Percentiles rank a stretch among this genome's conserved stretches.
Conservation (phyloP, 2,329 filamentous ascomycete genomes). For the Pseudogymnoascus sp. region DNA sequence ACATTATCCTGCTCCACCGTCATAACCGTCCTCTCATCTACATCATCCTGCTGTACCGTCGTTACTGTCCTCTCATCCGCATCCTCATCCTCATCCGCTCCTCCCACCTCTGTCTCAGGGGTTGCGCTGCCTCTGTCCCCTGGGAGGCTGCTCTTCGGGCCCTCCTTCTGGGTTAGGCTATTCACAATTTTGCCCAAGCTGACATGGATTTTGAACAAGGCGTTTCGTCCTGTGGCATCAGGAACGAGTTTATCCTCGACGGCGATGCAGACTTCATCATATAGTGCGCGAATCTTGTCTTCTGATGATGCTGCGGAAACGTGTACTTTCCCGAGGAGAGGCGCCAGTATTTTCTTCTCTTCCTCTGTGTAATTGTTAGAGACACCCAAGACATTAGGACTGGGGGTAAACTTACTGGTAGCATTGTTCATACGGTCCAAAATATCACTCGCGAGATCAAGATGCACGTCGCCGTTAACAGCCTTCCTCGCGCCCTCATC, state of each 20-base stretch:
- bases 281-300: slow-evolving; percentile 47
- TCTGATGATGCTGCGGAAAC: slow-evolving; percentile 59
- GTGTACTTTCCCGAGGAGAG: slow-evolving; percentile 74
- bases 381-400: no score
- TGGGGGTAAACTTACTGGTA: slow-evolving; percentile 46
- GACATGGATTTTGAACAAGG: slow-evolving; percentile 60
- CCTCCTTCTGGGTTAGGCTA: slow-evolving; percentile 18
- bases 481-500: slow-evolving; percentile 51
- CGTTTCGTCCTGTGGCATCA: slow-evolving; percentile 54
- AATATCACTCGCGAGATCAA: slow-evolving; percentile 68
- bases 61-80: slow-evolving; percentile 37
- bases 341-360: slow-evolving; percentile 73
- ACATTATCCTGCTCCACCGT: slow-evolving; percentile 10
- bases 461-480: slow-evolving; percentile 69
- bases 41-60: slow-evolving; percentile 32
- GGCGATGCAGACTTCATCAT: slow-evolving; percentile 49
- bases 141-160: slow-evolving; percentile 28
- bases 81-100: slow-evolving; percentile 30
- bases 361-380: slow-evolving; percentile 43
- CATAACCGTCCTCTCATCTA: slow-evolving; percentile 12
- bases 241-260: slow-evolving; percentile 53
- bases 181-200: slow-evolving; percentile 60
- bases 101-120: slow-evolving; percentile 28
- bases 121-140: slow-evolving; percentile 22
- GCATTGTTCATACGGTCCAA: slow-evolving; percentile 63